Base-by-base conservation (phyloP, 192 early-diverging fungal species). In the Cetraspora pellucida region DNA sequence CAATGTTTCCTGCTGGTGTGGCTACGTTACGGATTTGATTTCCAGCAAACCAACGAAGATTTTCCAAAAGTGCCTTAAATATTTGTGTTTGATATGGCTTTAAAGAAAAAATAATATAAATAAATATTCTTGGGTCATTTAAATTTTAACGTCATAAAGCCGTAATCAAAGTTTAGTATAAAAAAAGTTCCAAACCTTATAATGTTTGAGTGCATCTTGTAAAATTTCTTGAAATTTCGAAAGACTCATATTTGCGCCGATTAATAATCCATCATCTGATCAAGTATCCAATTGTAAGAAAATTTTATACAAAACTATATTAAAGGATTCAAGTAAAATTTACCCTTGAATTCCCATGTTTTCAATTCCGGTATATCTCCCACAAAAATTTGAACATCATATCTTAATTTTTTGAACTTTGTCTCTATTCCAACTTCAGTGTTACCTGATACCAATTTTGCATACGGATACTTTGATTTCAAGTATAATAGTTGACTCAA, bases 11-110 rank as follows among this genome's bases (percentile, higher is more conserved):
- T 27, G 90, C 95, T 66, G 95, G 84, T 10, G 90, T 90, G 4
- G 95, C 92, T 3, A 95, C 92, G 79, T 94, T 95, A 78, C 95
- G 86, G 78, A 96, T 92, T 86, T 96, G 95, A 66, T 83, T 84
- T 58, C 94, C 91, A 8, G 94, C 94, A 87, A 95, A 94, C 81
- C 89, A 93, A 72, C 88, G 84, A 65, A 93, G 80, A 81, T 91
- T 94, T 72, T 89, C 88, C 28, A 93, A 81, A 58, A 94, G 59
- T 5, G 95, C 93, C 14, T 82, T 81, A 31, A 93, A 83, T 28
- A 84, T 85, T 71, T 90, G 86, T 11, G 87, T 86, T 77, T 85
- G 77, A 50, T 85, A 46, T 0, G 55, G 47, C 72, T 60, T 58
- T 54, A 54, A 14, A 54, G 14, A 54, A 54, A 49, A 49, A 49